phyloP scores from a whole-genome alignment of 2,329 filamentous ascomycete species.

The Calonectria hongkongensis region DNA sequence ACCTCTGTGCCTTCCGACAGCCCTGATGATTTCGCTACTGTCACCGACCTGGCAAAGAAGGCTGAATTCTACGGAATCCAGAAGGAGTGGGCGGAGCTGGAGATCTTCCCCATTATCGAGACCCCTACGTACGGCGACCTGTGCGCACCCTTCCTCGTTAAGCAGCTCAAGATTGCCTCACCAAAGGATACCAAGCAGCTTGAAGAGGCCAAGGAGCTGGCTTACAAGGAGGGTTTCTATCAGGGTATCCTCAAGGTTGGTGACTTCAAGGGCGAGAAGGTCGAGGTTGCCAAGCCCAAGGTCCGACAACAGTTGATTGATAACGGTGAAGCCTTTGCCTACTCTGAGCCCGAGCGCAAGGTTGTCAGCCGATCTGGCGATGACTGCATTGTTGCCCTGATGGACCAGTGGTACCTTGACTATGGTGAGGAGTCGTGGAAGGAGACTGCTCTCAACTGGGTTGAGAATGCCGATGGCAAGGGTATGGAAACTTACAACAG shows the following conservation, averaged over 20 bases:
- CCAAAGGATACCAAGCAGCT: slow-evolving; percentile 94
- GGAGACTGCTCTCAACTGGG: slow-evolving; percentile 81
- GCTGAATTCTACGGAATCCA: slow-evolving; percentile 96
- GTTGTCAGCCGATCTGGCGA: slow-evolving; percentile 93
- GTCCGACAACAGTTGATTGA: slow-evolving; percentile 87
- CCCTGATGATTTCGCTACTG: slow-evolving; percentile 93
- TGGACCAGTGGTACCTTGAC: slow-evolving; percentile 99
- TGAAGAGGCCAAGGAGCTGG: slow-evolving; percentile 94
- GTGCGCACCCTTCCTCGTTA: slow-evolving; percentile 87
- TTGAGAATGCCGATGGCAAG: slow-evolving; percentile 79
- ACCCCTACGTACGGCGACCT: slow-evolving; percentile 92
- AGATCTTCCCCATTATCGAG: slow-evolving; percentile 91
- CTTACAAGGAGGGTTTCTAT: slow-evolving; percentile 98
- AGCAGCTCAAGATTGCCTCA: slow-evolving; percentile 96
- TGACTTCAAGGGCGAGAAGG: slow-evolving; percentile 90
- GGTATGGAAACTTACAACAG: slow-evolving; percentile 86
- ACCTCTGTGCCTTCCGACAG: slow-evolving; percentile 97
- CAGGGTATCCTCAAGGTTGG: slow-evolving; percentile 93
- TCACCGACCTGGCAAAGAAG: slow-evolving; percentile 93
- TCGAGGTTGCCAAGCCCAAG: slow-evolving; percentile 90
- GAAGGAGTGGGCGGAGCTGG: slow-evolving; percentile 95
- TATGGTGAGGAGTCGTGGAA: slow-evolving; percentile 96
- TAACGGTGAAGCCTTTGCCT: slow-evolving; percentile 87
- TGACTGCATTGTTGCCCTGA: slow-evolving; percentile 92
- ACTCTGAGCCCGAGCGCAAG: slow-evolving; percentile 93